Evolutionary conservation across 1,139 yeast species (phyloP), one percentile per base, ranked within the genome.

Genomic region (Pichia terricola): DNA sequence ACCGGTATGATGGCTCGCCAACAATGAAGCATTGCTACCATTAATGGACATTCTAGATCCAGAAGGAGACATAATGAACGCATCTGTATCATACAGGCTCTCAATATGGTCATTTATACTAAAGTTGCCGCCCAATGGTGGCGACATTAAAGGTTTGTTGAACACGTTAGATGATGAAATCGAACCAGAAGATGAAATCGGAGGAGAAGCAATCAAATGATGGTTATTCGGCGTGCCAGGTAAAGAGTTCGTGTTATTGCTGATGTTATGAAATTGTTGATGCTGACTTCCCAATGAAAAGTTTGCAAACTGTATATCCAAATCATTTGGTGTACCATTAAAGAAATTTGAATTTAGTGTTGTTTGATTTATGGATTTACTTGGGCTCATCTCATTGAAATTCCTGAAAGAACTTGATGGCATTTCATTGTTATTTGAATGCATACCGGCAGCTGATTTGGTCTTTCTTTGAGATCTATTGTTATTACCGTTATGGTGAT

Each of bases 61-160:
- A 34, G n/a, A n/a, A 34, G 26, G 8, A 26, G 38, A 26, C 26
- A 16, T 8, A 16, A 5, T 10, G 4, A 34, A 16, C 25, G 25
- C 40, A 8, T 35, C 22, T 9, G 28, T 9, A 34, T 39, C 45
- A 37, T 45, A 42, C 7, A 41, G 25, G 32, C 35, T 44, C 11
- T 31, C 26, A 6, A 40, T 34, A 38, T 34, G 46, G 38, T 26
- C 42, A 25, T n/a, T 25, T 25, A 35, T 35, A 4, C 34, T 25
- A 5, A 41, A 38, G 7, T 44, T 40, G 25, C 16, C 16, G 25
- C 39, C 45, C n/a, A 39, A 34, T 32, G 28, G 22, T 28, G 32
- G 32, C 10, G 32, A 28, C 32, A 28, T 35, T 32, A 36, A 34
- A 40, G 47, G 28, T 37, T 42, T 44, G 26, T 40, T 41, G 16